These are phyloP conservation scores for Oldenlandia corymbosa DNA, from an alignment of 257 asterid species.

Conservation along the genomic window DNA sequence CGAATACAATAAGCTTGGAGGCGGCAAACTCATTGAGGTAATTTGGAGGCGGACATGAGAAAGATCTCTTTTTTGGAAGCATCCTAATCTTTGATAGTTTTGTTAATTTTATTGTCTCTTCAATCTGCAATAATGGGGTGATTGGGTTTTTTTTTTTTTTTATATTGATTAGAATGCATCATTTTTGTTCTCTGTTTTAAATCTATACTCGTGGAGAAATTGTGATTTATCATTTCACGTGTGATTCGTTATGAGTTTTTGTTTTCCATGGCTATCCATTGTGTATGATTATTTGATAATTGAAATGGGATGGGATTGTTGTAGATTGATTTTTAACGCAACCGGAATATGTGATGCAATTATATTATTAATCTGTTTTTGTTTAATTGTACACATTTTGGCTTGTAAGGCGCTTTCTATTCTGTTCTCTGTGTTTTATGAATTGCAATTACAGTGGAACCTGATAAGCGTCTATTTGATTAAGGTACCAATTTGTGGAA, in stretches of 20 bases:
- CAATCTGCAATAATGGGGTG: neutral
- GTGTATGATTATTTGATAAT: neutral
- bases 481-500: neutral
- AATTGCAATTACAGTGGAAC: neutral
- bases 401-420: neutral
- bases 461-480: constrained; percentile 4
- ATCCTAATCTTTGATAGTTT: neutral
- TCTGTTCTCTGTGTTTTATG: neutral
- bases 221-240: neutral
- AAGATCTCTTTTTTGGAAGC: neutral
- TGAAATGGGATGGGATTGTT: neutral
- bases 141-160: neutral
- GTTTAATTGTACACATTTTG: neutral
- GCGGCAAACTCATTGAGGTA: constrained; percentile 8
- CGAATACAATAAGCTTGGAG: constrained; percentile 6
- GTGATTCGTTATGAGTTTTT: neutral
- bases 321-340: neutral
- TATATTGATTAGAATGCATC: too few species aligned
- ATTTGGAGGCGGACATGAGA: neutral
- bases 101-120: constrained; percentile 3
- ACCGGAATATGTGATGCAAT: neutral
- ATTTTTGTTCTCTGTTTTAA: neutral
- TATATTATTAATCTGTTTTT: neutral
- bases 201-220: neutral
- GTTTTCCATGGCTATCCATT: neutral